Evolutionary conservation across 345 rosid genomes (phyloP).

Genomic region (Hibiscus mutabilis): DNA sequence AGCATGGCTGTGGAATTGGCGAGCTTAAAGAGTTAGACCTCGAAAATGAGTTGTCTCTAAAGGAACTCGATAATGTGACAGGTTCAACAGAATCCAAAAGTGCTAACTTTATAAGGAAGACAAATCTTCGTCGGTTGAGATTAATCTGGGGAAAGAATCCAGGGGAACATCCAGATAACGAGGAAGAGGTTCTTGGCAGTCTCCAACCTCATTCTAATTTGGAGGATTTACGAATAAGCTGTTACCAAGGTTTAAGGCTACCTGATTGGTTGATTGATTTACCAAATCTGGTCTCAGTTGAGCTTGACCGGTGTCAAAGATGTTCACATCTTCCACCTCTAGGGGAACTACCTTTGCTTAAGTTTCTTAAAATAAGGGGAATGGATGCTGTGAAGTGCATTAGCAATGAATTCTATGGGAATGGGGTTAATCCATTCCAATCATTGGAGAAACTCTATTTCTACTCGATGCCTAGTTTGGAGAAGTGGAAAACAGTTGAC

Average conservation of each 20-base stretch:
- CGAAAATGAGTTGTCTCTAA: conserved; percentile 8
- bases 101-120: conserved; percentile 14
- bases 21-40: conserved; percentile 12
- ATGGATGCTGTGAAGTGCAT: neutral
- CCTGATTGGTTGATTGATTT: neutral
- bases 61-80: neutral
- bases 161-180: neutral
- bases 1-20: neutral
- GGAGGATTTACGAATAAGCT: neutral
- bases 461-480: no score
- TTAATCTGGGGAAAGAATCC: conserved; percentile 1
- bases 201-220: conserved; percentile 11
- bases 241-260: conserved; percentile 2
- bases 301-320: neutral
- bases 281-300: neutral
- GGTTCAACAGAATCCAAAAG: conserved; percentile 12
- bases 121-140: neutral
- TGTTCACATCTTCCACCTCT: conserved; percentile 6
- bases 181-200: conserved; percentile 9
- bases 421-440: neutral
- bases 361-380: neutral
- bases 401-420: conserved; percentile 4
- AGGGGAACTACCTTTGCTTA: neutral
- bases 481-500: no score
- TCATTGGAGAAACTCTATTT: no score